Conservation (phyloP, 257 asterid genomes). For the Solanum tarijense region DNA sequence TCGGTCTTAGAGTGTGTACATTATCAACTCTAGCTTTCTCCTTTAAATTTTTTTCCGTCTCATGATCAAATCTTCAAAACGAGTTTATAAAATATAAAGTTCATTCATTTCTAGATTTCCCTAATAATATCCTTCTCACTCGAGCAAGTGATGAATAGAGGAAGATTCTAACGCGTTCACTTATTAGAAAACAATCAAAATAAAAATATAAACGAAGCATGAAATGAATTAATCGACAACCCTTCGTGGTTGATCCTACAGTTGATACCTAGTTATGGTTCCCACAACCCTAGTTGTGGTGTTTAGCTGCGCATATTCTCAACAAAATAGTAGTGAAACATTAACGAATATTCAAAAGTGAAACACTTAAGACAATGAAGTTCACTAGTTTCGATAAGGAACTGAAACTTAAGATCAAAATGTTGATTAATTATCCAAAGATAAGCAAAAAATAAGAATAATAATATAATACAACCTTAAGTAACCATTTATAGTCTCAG, state of each 20-base stretch:
- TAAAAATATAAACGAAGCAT: background rate
- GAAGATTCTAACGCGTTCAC: no score
- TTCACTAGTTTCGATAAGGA: background rate
- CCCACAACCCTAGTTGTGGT: background rate
- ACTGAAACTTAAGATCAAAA: background rate
- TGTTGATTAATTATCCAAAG: background rate
- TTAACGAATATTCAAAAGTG: background rate
- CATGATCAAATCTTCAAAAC: no score
- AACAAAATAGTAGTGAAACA: background rate
- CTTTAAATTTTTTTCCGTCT: no score
- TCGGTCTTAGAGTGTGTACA: no score
- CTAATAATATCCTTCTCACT: no score
- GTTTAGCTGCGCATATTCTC: background rate
- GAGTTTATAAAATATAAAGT: no score
- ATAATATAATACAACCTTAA: no score
- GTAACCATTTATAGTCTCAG: background rate
- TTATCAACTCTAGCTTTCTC: background rate
- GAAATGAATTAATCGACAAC: no score
- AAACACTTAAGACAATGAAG: background rate
- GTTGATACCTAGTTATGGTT: background rate
- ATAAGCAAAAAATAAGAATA: background rate
- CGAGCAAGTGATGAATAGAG: no score
- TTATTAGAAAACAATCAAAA: no score
- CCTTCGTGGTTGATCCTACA: background rate
- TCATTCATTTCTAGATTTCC: no score